Base-by-base conservation (phyloP, 495 filamentous ascomycete species). In the Chaetomidium leptoderma region DNA sequence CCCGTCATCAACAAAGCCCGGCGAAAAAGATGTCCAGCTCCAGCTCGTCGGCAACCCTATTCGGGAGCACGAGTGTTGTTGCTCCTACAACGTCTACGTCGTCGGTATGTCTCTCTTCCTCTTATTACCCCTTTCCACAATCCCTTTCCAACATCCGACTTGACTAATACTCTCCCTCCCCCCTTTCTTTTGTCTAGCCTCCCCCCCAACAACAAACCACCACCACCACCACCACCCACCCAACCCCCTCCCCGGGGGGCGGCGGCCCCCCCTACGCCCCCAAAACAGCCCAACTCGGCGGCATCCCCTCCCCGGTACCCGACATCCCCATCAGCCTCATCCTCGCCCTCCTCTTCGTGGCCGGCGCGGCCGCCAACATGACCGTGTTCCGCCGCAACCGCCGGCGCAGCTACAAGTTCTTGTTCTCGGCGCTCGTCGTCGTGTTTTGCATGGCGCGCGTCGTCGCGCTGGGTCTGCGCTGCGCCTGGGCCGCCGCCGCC, bases 361-460 rank as follows among this genome's bases (percentile, higher is more conserved):
- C 59, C 47, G 77, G 76, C 21, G 88, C 81, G 6, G 73, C 73
- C 26, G 63, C 72, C 33, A 84, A 95, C 73, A 85, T 90, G 80
- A 75, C 74, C 8, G 78, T 91, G 52, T 80, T 88, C 61, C 77
- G 77, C 44, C 51, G 70, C 32, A 95, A 95, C 71, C 67, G 60
- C 24, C 57, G 63, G 16, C 69, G 75, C 24, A 74, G 77, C 13
- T 83, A 88, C 68, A 88, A 88, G 48, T 95, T 93, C 74, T 63
- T 89, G 29, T 78, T 87, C 52, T 89, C 80, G 16, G 82, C 70
- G 14, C 75, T 88, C 55, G 70, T 87, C 26, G 89, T 90, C 63
- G 90, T 84, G 54, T 92, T 97, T 78, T 93, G 83, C 73, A 83
- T 87, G 76, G 80, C 87, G 6, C 78, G 91, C 29, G 79, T 86